These are phyloP conservation scores for Dentipellis sp. DNA, from an alignment of 768 basidiomycete species.

Conservation along the genomic window DNA sequence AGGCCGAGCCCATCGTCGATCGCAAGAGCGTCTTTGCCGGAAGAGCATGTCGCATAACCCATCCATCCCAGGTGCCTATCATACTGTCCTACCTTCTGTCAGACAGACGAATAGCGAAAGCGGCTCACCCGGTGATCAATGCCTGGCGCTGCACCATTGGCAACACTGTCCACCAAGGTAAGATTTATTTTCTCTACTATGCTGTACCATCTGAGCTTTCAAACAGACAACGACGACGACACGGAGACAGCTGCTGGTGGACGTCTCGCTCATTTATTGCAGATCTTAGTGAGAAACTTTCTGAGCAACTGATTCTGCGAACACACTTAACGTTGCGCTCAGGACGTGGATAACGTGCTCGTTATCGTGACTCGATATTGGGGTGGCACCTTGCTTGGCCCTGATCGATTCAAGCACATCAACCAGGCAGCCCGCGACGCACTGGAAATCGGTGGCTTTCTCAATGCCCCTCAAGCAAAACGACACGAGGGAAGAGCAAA, in stretches of 20 bases:
- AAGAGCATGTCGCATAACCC: constrained; percentile 69
- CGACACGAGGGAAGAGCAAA: not conserved
- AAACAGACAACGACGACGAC: constrained; percentile 86
- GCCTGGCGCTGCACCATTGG: constrained; percentile 25
- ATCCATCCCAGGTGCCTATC: constrained; percentile 48
- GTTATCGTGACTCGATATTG: constrained; percentile 92
- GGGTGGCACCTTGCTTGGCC: constrained; percentile 85
- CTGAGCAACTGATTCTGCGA: not conserved
- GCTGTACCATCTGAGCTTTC: not conserved
- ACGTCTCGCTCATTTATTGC: constrained; percentile 77
- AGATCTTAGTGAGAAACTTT: constrained; percentile 9
- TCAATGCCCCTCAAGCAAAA: constrained; percentile 32
- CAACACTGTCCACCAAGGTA: constrained; percentile 23
- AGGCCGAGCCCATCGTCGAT: constrained; percentile 76
- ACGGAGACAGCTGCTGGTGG: constrained; percentile 92
- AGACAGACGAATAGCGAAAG: constrained; percentile 26
- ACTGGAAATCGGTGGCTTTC: constrained; percentile 78
- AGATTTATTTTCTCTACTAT: not conserved
- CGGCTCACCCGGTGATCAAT: constrained; percentile 24
- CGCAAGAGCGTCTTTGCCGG: constrained; percentile 83
- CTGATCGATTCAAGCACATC: constrained; percentile 88
- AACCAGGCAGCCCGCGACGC: constrained; percentile 93
- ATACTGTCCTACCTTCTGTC: constrained; percentile 23
- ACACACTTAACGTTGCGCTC: not conserved
- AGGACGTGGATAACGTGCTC: constrained; percentile 79